A percentile compares a stretch with the other conserved stretches of the same genome.
These are phyloP conservation scores for Hylodesmum podocarpum DNA, from an alignment of 306 rosid species.

Conservation along the genomic window DNA sequence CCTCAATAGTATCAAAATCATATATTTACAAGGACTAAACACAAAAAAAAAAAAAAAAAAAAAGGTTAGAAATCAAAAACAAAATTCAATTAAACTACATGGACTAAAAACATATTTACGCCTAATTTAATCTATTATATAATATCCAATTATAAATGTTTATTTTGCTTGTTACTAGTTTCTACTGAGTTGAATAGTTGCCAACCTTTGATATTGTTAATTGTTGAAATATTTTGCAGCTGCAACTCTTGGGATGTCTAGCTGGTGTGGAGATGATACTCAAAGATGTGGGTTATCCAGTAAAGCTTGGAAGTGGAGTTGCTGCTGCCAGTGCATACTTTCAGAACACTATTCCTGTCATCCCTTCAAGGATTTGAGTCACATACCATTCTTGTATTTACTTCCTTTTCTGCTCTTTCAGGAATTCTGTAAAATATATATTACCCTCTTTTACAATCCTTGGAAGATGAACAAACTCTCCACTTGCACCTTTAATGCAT, in stretches of 20 bases:
- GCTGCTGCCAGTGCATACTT: conserved; percentile 89
- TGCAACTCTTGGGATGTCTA: conserved; percentile 96
- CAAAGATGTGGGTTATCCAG: conserved; percentile 91
- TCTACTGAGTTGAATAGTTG: not conserved
- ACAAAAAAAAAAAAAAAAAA: too few relatives aligned
- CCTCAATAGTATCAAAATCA: too few relatives aligned
- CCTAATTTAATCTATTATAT: not conserved
- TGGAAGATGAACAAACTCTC: conserved; percentile 35
- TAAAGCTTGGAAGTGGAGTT: conserved; percentile 94
- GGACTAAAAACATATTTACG: too few relatives aligned
- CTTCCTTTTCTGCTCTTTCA: conserved; percentile 38
- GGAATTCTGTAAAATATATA: conserved; percentile 54
- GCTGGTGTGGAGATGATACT: conserved; percentile 99
- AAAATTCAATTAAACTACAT: too few relatives aligned
- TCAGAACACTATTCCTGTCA: conserved; percentile 77
- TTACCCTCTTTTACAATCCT: conserved; percentile 42
- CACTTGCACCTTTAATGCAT: conserved; percentile 27
- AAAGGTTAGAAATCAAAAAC: too few relatives aligned
- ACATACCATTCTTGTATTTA: conserved; percentile 36
- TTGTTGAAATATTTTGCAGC: conserved; percentile 46
- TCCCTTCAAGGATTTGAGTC: conserved; percentile 84
- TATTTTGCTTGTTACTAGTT: not conserved
- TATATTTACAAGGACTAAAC: too few relatives aligned
- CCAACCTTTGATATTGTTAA: not conserved
- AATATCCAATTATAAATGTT: not conserved